Evolutionary conservation across 306 rosid genomes (phyloP), one percentile per base, ranked within the genome.

Genomic region (Vigna angularis): DNA sequence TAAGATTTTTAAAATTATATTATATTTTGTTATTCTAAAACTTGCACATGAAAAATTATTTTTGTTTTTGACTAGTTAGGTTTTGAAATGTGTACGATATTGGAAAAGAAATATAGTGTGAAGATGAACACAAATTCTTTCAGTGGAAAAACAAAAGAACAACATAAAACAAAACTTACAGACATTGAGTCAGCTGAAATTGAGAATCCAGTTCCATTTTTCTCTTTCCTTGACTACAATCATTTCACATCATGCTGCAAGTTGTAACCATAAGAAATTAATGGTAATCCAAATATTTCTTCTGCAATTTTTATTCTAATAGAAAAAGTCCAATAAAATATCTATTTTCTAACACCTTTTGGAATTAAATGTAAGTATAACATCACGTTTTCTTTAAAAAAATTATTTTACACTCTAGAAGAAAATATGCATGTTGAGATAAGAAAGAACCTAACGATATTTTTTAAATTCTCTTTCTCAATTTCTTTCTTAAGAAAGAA

Each of bases 121-220:
- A 42, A 17, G 5, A 66, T 40, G 71, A 11, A 42, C 10, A 32
- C 20, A 66, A 42, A 6, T n/a, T 17, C 16, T 18, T 11, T 32
- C 71, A 11, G 20, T 20, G 50, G 52, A 20, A 6, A 36, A 34
- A 42, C 42, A 24, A 65, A 66, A 66, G 12, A 66, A 42, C 32
- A 44, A 18, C 18, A 20, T 18, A 42, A 66, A 66, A 66, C 72
- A 66, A 66, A 66, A 66, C 52, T 20, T 12, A 5, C 53, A 12
- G 34, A 66, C 72, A 42, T 42, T 32, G 13, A 44, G 72, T 44
- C 53, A 20, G 17, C 34, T 66, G 10, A 66, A 66, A 66, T 66
- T 44, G 72, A 66, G 53, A 42, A 42, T 66, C 34, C 53, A 66
- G 18, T 42, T 42, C 34, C 28, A 5, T 44, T 44, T 30, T 66